Evolutionary conservation across 2,329 filamentous ascomycete species (phyloP).

Genomic region (Exophiala aquamarina): DNA sequence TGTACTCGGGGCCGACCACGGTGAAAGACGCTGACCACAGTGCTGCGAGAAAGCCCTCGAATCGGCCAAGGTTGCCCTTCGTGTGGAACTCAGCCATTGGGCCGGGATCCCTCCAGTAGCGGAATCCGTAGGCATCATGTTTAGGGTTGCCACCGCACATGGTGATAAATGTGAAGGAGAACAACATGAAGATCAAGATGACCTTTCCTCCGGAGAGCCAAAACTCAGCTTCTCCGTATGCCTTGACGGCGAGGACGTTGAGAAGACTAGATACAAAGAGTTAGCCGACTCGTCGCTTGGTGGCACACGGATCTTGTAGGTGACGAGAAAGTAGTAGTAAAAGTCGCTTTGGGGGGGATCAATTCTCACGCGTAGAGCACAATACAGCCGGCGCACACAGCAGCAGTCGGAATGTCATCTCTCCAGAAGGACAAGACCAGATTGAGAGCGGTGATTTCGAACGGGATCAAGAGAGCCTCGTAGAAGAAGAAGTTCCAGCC

Average conservation of each 20-base stretch:
- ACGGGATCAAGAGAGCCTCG: conserved; percentile 38
- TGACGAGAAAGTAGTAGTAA: not conserved
- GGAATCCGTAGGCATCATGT: conserved; percentile 68
- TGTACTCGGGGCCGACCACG: conserved; percentile 65
- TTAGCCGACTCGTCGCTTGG: too few species aligned
- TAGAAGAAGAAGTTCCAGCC: conserved; percentile 51
- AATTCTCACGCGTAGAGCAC: conserved; percentile 38
- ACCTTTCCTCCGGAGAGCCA: conserved; percentile 69
- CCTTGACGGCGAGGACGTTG: conserved; percentile 67
- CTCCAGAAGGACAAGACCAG: conserved; percentile 42
- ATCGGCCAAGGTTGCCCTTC: conserved; percentile 60
- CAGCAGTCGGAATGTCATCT: conserved; percentile 37
- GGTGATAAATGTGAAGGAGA: conserved; percentile 76
- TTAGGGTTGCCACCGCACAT: conserved; percentile 78
- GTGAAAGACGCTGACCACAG: conserved; percentile 68
- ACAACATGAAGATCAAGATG: conserved; percentile 61
- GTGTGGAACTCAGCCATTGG: conserved; percentile 66
- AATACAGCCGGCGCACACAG: conserved; percentile 37
- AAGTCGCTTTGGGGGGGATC: conserved; percentile 23
- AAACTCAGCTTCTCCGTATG: conserved; percentile 68
- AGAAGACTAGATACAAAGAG: conserved; percentile 41
- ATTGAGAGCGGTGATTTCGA: conserved; percentile 43
- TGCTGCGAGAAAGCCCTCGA: conserved; percentile 61
- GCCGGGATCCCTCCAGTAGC: conserved; percentile 62
- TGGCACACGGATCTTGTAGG: too few species aligned